Percentiles rank a stretch among this genome's conserved stretches.
Evolutionary conservation across 1,284 basidiomycete species (phyloP).

Genomic region (Rhodotorula sp.): DNA sequence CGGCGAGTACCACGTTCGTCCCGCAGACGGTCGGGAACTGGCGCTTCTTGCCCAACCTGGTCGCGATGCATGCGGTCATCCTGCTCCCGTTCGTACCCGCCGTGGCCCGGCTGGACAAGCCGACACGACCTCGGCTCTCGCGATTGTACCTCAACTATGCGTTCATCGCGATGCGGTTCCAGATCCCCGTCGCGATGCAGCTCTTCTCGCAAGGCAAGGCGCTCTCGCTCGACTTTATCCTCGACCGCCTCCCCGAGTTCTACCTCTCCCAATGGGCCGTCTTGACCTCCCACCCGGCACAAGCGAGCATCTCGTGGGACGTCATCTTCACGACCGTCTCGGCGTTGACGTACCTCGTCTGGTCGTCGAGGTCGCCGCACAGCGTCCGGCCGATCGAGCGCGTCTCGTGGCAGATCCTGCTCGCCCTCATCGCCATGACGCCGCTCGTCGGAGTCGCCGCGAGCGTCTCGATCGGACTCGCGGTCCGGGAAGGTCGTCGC

Average conservation of each 20-base stretch:
- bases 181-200: slow-evolving; percentile 49
- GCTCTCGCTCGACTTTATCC: background rate
- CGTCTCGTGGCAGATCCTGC: slow-evolving; percentile 2
- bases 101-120: slow-evolving; percentile 37
- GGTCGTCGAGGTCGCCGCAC: slow-evolving; percentile 1
- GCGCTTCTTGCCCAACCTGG: slow-evolving; percentile 61
- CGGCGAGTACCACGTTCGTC: slow-evolving; percentile 56
- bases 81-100: slow-evolving; percentile 57
- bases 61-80: slow-evolving; percentile 64
- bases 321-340: slow-evolving; percentile 53
- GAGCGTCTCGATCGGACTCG: slow-evolving; percentile 19
- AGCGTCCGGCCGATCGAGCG: slow-evolving; percentile 7
- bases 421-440: slow-evolving; percentile 12
- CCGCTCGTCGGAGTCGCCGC: slow-evolving; percentile 21
- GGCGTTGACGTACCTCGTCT: slow-evolving; percentile 23
- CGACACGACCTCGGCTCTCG: slow-evolving; percentile 23
- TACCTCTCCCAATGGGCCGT: slow-evolving; percentile 30
- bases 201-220: slow-evolving; percentile 4
- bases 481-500: slow-evolving; percentile 22
- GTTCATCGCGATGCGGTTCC: slow-evolving; percentile 51
- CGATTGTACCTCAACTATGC: slow-evolving; percentile 54
- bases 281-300: slow-evolving; percentile 60
- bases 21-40: slow-evolving; percentile 57
- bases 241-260: slow-evolving; percentile 2
- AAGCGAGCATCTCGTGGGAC: slow-evolving; percentile 65